phyloP scores from a whole-genome alignment of 768 basidiomycete genomes.

The Mycena venus region DNA sequence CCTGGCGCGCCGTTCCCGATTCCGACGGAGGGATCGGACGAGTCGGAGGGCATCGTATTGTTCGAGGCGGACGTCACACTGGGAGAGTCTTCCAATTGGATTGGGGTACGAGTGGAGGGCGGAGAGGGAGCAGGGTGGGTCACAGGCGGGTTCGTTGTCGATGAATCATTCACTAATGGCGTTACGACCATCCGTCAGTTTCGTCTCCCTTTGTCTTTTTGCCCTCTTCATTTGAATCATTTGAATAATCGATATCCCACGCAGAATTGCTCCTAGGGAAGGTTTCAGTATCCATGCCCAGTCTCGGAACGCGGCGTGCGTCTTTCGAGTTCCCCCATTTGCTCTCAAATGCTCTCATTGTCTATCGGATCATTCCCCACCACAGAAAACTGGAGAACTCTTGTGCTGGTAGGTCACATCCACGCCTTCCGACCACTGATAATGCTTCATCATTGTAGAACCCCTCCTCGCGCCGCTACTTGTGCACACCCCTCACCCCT shows the following conservation, averaged over 20 bases:
- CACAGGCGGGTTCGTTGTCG: constrained; percentile 63
- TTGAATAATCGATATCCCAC: constrained; percentile 11
- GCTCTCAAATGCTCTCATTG: constrained; percentile 71
- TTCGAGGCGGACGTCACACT: constrained; percentile 64
- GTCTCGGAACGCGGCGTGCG: constrained; percentile 52
- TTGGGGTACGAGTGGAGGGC: constrained; percentile 67
- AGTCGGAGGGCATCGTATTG: constrained; percentile 80
- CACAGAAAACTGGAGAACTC: constrained; percentile 30
- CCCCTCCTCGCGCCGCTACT: constrained; percentile 75
- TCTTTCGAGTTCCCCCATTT: constrained; percentile 67
- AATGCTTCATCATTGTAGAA: constrained; percentile 51
- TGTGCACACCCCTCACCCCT: constrained; percentile 66
- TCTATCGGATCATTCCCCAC: constrained; percentile 67
- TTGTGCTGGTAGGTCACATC: constrained; percentile 49
- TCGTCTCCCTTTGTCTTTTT: too few relatives aligned
- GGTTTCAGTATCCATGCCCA: constrained; percentile 50
- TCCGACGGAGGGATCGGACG: constrained; percentile 77
- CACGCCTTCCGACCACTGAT: background rate
- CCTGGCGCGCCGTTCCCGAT: constrained; percentile 70
- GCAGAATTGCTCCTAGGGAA: constrained; percentile 57
- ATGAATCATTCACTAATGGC: constrained; percentile 47
- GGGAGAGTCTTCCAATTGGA: constrained; percentile 46
- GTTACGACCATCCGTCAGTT: constrained; percentile 61
- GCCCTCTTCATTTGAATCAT: background rate
- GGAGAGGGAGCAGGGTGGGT: constrained; percentile 74